These are phyloP conservation scores for Umbilicus rupestris DNA, from an alignment of 164 flowering plant species.

Conservation along the genomic window DNA sequence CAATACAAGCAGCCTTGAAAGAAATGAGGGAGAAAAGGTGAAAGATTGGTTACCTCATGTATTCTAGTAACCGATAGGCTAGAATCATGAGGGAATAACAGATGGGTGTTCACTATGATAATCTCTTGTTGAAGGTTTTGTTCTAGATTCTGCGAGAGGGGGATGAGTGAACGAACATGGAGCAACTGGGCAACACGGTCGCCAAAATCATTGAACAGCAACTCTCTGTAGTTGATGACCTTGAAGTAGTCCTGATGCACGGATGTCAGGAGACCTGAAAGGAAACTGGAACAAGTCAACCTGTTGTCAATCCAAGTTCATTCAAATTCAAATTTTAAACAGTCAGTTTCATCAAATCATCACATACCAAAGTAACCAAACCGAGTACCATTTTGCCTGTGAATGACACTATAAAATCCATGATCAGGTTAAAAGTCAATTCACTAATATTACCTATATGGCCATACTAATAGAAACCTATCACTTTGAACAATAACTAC, in stretches of 20 bases:
- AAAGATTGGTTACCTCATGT: constrained; percentile 47
- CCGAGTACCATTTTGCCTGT: not conserved
- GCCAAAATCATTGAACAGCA: constrained; percentile 82
- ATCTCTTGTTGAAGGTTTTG: constrained; percentile 53
- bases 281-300: constrained; percentile 1
- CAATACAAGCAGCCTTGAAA: not conserved
- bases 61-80: constrained; percentile 60
- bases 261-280: constrained; percentile 74
- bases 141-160: constrained; percentile 36
- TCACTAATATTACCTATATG: not conserved
- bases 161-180: constrained; percentile 58
- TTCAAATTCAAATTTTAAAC: not conserved
- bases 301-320: not conserved
- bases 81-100: constrained; percentile 90
- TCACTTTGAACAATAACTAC: not conserved
- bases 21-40: not conserved
- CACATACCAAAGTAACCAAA: not conserved
- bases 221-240: constrained; percentile 52
- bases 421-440: not conserved
- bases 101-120: constrained; percentile 87
- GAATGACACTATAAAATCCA: not conserved
- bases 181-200: constrained; percentile 95
- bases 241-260: constrained; percentile 71
- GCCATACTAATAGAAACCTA: not conserved
- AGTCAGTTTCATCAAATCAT: not conserved